phyloP scores from a whole-genome alignment of 768 basidiomycete genomes.

The Leucosporidium scottii region DNA sequence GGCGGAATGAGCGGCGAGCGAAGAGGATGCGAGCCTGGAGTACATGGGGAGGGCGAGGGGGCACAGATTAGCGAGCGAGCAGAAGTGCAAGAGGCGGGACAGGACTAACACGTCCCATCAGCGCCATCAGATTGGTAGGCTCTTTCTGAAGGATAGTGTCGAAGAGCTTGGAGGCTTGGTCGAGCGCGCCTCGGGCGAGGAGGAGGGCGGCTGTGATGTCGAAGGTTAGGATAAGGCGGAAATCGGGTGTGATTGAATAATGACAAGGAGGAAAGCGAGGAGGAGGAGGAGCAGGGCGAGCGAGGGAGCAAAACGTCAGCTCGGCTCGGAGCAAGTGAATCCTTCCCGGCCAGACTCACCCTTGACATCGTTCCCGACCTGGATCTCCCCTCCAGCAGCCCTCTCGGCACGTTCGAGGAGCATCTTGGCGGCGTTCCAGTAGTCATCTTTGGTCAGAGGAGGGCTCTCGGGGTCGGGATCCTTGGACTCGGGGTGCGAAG shows the following conservation, averaged over 20 bases:
- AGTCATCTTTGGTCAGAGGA: constrained; percentile 39
- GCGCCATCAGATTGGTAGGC: constrained; percentile 78
- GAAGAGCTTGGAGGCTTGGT: constrained; percentile 73
- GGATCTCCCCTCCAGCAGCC: constrained; percentile 27
- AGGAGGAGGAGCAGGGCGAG: background rate
- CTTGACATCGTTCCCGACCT: constrained; percentile 37
- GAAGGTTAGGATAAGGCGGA: too few species aligned
- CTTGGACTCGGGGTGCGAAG: constrained; percentile 15
- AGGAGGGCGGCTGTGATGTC: constrained; percentile 62
- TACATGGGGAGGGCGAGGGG: constrained; percentile 5
- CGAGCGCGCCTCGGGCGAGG: constrained; percentile 69
- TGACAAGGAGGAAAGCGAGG: too few species aligned
- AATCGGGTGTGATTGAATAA: too few species aligned
- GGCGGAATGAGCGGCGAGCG: constrained; percentile 64
- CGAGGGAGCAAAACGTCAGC: constrained; percentile 5
- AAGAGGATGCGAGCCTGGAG: constrained; percentile 75
- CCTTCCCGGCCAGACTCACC: background rate
- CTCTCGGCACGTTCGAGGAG: constrained; percentile 47
- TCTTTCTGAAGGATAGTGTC: constrained; percentile 68
- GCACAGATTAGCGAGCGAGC: constrained; percentile 11
- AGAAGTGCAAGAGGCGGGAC: background rate
- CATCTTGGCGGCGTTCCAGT: constrained; percentile 57
- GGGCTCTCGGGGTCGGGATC: background rate
- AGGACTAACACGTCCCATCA: constrained; percentile 69
- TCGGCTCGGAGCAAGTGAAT: background rate